Percentiles rank a stretch among this genome's conserved stretches.
These are phyloP conservation scores for Phytophthora vignae DNA, from an alignment of 352 stramenopile species.

Conservation along the genomic window DNA sequence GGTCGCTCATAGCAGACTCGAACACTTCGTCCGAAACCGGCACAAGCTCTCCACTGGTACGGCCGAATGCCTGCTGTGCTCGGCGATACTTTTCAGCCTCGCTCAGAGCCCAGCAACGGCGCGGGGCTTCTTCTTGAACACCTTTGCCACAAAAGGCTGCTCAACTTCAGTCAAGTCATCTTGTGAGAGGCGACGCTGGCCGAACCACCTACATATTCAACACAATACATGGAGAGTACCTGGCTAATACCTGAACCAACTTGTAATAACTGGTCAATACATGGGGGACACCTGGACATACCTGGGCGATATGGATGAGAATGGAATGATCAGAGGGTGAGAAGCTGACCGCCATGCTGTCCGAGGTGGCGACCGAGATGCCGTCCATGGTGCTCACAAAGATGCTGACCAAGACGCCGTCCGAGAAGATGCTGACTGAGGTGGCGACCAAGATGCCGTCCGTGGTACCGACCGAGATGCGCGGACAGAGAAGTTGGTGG, in stretches of 20 bases:
- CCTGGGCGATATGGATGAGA: not conserved
- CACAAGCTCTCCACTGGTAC: not conserved
- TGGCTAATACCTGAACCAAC: not conserved
- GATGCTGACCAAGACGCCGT: too few species aligned
- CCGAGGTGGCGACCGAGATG: too few species aligned
- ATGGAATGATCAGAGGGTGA: not conserved
- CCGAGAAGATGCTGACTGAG: too few species aligned
- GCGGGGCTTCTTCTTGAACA: not conserved
- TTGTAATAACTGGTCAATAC: not conserved
- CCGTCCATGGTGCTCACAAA: too few species aligned
- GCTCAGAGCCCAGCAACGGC: not conserved
- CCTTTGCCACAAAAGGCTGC: not conserved
- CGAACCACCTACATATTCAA: not conserved
- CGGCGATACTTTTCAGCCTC: not conserved
- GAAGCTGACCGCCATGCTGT: too few species aligned
- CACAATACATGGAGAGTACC: not conserved
- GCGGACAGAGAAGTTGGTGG: too few species aligned
- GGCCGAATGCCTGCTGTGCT: not conserved
- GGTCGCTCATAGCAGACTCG: not conserved
- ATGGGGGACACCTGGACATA: not conserved
- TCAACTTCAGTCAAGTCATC: not conserved
- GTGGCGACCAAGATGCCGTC: too few species aligned
- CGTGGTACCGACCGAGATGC: too few species aligned
- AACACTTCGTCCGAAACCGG: not conserved
- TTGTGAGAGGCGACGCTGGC: too few species aligned